These are phyloP conservation scores for Fagopyrum tataricum DNA, from an alignment of 148 eudicot species.

Conservation along the genomic window DNA sequence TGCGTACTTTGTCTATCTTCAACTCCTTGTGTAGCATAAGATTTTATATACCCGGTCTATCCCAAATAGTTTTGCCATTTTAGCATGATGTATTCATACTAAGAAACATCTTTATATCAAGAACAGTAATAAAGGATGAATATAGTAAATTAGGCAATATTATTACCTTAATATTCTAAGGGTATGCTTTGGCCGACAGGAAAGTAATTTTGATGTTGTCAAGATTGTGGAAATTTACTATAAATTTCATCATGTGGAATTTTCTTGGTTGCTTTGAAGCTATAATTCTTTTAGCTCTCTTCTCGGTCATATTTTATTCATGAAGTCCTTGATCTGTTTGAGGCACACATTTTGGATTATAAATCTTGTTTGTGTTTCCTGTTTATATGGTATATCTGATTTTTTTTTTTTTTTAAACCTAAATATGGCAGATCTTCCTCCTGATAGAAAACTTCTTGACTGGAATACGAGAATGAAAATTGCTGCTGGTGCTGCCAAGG, in stretches of 20 bases:
- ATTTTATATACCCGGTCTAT: not conserved
- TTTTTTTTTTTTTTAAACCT: not conserved
- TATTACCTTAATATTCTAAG: too few species aligned
- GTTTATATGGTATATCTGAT: not conserved
- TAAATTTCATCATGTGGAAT: not conserved
- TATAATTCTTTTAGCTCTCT: not conserved
- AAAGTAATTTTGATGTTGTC: not conserved
- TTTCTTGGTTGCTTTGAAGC: not conserved
- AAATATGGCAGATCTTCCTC: slow-evolving; percentile 32
- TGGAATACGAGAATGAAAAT: slow-evolving; percentile 66
- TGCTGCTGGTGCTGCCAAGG: slow-evolving; percentile 60
- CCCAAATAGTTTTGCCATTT: not conserved
- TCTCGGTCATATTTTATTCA: not conserved
- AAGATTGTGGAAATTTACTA: not conserved
- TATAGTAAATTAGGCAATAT: too few species aligned
- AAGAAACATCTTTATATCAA: too few species aligned
- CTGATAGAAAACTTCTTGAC: slow-evolving; percentile 43
- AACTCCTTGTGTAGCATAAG: not conserved
- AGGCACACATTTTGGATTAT: not conserved
- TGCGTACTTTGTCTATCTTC: not conserved
- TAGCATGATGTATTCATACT: not conserved
- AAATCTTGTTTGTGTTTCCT: not conserved
- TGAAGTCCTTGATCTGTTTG: not conserved
- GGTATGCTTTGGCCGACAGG: not conserved
- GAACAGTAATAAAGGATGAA: too few species aligned